Base-by-base conservation (phyloP, 2,329 filamentous ascomycete genomes). In the Metarhizium album region DNA sequence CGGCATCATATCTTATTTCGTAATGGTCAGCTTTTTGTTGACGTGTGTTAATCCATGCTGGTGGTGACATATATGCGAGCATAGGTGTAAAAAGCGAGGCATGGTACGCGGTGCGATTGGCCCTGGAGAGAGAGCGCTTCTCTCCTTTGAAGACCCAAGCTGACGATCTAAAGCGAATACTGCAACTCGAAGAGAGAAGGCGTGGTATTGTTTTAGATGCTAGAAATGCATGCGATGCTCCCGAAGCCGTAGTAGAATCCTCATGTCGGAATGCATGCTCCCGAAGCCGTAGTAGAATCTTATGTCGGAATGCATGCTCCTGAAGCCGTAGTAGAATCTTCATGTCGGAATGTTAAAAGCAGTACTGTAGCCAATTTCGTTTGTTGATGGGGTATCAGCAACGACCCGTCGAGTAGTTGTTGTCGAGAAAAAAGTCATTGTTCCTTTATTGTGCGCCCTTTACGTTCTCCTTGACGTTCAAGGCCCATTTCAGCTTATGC, bases 401-500 rank as follows among this genome's bases (percentile, higher is more conserved):
- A 22, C 16, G 42, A 14, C 22, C 20, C 23, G 2, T 33, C 37
- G n/a, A 18, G 6, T 4, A 40, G 16, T 11, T 20, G 37, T 40
- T 40, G 37, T 18, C 5, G 37, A 18, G 37, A 11, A 40, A 22
- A 18, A 3, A 14, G n/a, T n/a, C 4, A 11, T 16, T 40, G 37
- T 43, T 18, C 22, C 20, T 29, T 54, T 63, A 82, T 64, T 76
- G 65, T 6, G 78, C 76, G 50, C 70, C 77, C 52, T 71, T 73
- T 51, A 83, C 74, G 55, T 78, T 82, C 54, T 78, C 68, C 68
- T 86, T 83, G 48, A 86, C 75, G 49, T 76, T 80, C 56, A 90
- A 74, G 14, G 86, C 83, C 86, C 86, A 90, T 60, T 73, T 79
- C 65, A 90, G 74, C 70, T 87, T 80, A 55, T 81, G 74, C 47